Conservation (phyloP, 2,329 filamentous ascomycete species). For the Pezicula rhizophila region DNA sequence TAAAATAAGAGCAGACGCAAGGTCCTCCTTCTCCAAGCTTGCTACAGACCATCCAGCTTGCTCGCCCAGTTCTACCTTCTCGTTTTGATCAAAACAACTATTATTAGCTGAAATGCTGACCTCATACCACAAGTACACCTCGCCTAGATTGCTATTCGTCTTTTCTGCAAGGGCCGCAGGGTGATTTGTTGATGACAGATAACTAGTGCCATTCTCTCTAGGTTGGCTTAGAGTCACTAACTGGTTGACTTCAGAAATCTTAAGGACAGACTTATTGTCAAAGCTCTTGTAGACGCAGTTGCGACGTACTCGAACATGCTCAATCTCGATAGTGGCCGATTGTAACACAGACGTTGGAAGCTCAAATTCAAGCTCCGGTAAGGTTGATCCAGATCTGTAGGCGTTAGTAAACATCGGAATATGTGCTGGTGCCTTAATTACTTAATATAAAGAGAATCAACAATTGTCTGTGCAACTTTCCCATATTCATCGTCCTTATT, state of each 20-base stretch:
- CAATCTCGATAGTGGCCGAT: not conserved
- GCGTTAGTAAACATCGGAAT: not conserved
- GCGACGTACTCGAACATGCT: conserved; percentile 6
- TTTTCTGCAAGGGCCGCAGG: not conserved
- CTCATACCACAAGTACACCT: conserved; percentile 15
- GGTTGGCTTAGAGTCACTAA: not conserved
- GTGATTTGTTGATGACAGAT: not conserved
- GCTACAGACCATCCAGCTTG: conserved; percentile 11
- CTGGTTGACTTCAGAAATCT: conserved; percentile 7
- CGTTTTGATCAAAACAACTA: conserved; percentile 11
- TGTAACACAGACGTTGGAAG: not conserved
- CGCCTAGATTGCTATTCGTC: not conserved
- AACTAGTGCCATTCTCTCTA: not conserved
- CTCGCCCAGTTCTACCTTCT: conserved; percentile 16
- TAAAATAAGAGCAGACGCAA: conserved; percentile 7
- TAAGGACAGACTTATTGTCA: conserved; percentile 8
- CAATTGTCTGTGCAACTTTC: conserved; percentile 11
- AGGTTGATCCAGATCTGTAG: conserved; percentile 1
- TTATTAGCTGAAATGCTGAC: conserved; percentile 13
- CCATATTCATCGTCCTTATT: conserved; percentile 10
- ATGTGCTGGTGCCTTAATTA: conserved; percentile 9
- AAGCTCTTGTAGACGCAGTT: conserved; percentile 3
- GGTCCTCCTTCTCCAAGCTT: conserved; percentile 1
- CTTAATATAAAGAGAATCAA: conserved; percentile 20
- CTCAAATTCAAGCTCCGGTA: conserved; percentile 2